Evolutionary conservation across 306 rosid genomes (phyloP).

Genomic region (Neltuma alba): DNA sequence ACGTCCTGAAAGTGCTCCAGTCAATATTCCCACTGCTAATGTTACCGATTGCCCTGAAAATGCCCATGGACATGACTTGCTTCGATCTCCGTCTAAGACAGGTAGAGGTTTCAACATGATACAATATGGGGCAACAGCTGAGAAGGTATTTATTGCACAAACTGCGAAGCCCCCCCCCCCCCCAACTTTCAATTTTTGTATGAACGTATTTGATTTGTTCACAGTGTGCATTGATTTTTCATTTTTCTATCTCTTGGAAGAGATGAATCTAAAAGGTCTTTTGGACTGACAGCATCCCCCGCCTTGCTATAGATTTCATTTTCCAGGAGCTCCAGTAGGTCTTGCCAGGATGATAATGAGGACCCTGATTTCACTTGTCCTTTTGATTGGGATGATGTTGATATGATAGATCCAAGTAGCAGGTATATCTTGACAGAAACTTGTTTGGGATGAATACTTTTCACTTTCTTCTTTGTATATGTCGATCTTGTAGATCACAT

Average conservation of each 20-base stretch:
- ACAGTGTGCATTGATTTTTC: conserved; percentile 32
- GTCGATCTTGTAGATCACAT: conserved; percentile 11
- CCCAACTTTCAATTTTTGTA: not conserved
- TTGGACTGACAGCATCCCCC: conserved; percentile 55
- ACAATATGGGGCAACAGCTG: conserved; percentile 56
- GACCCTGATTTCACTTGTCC: conserved; percentile 72
- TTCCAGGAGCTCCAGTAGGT: conserved; percentile 88
- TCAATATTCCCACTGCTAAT: conserved; percentile 53
- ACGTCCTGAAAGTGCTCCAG: conserved; percentile 87
- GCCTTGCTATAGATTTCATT: conserved; percentile 58
- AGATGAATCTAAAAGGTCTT: conserved; percentile 58
- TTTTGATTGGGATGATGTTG: conserved; percentile 77
- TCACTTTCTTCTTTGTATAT: not conserved
- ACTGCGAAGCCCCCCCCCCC: no score
- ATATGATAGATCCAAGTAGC: conserved; percentile 73
- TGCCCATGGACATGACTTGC: conserved; percentile 53
- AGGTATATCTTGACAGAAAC: conserved; percentile 53
- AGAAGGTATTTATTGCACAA: conserved; percentile 59
- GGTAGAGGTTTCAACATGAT: conserved; percentile 44
- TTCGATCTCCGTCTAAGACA: conserved; percentile 59
- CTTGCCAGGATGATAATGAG: conserved; percentile 69
- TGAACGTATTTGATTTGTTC: conserved; percentile 17
- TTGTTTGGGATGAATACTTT: conserved; percentile 30
- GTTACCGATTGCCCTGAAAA: conserved; percentile 47
- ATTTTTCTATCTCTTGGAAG: conserved; percentile 57